A percentile compares a stretch with the other conserved stretches of the same genome.
Evolutionary conservation across 345 rosid species (phyloP).

Genomic region (Euphorbia lathyris): DNA sequence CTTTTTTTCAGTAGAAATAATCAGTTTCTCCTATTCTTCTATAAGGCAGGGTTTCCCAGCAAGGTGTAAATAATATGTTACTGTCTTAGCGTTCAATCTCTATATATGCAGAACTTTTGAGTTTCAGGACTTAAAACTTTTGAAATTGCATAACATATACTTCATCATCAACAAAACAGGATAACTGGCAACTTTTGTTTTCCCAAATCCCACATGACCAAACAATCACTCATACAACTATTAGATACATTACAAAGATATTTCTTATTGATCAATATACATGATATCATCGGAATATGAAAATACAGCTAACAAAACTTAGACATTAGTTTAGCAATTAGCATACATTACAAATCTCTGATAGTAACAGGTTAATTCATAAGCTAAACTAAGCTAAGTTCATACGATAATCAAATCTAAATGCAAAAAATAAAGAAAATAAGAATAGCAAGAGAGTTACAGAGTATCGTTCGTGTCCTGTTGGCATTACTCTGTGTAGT

Average conservation of each 20-base stretch:
- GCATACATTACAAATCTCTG: not conserved
- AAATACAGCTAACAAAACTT: not conserved
- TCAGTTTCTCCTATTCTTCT: too few relatives aligned
- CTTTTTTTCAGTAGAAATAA: too few relatives aligned
- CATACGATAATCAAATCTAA: not conserved
- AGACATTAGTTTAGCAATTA: not conserved
- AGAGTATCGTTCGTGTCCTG: conserved; percentile 74
- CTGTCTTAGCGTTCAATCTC: too few relatives aligned
- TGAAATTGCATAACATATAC: not conserved
- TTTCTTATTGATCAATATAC: too few relatives aligned
- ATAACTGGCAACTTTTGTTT: too few relatives aligned
- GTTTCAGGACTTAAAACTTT: not conserved
- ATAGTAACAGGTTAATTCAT: not conserved
- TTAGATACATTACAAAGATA: too few relatives aligned
- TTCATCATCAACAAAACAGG: too few relatives aligned
- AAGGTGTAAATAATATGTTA: too few relatives aligned
- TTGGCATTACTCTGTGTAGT: conserved; percentile 72
- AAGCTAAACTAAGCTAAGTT: not conserved
- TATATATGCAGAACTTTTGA: too few relatives aligned
- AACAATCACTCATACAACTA: too few relatives aligned
- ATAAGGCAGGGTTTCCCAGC: too few relatives aligned
- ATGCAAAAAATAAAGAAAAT: not conserved
- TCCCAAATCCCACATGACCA: too few relatives aligned
- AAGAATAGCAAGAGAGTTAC: conserved; percentile 32
- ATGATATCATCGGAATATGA: not conserved